A percentile compares a stretch with the other conserved stretches of the same genome.
phyloP scores from a whole-genome alignment of 371 early-diverging fungal species.

The Mycotypha africana region DNA sequence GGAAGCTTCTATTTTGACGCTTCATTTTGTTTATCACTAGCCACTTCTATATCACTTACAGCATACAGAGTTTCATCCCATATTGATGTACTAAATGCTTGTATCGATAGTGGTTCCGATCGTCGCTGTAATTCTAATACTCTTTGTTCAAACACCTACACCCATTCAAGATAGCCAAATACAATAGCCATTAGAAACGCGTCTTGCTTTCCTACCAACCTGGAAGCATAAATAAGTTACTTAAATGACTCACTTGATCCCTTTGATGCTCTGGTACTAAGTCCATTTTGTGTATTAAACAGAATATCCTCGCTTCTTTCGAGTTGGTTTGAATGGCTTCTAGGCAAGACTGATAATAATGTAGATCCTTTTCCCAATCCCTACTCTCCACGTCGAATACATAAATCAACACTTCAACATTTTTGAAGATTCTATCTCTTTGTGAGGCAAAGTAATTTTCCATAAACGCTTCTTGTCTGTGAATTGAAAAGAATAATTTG shows the following conservation, averaged over 20 bases:
- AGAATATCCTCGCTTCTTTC: conserved; percentile 89
- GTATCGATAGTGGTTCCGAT: conserved; percentile 69
- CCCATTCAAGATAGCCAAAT: too few species aligned
- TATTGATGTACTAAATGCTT: conserved; percentile 85
- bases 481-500: not conserved
- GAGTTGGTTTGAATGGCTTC: conserved; percentile 79
- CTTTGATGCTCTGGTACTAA: conserved; percentile 75
- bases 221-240: not conserved
- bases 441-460: conserved; percentile 92
- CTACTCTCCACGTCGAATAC: conserved; percentile 95
- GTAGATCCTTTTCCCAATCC: conserved; percentile 86
- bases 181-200: too few species aligned
- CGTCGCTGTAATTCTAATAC: conserved; percentile 65
- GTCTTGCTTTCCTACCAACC: too few species aligned
- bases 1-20: too few species aligned
- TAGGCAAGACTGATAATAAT: conserved; percentile 86
- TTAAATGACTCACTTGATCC: conserved; percentile 44
- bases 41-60: too few species aligned
- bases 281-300: conserved; percentile 97
- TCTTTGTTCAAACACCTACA: conserved; percentile 69
- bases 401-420: conserved; percentile 97
- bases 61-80: conserved; percentile 96
- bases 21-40: too few species aligned
- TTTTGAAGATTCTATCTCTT: conserved; percentile 90
- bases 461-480: conserved; percentile 93